Base-by-base conservation (phyloP, 768 basidiomycete genomes). In the Xerocomellus chrysenteron region DNA sequence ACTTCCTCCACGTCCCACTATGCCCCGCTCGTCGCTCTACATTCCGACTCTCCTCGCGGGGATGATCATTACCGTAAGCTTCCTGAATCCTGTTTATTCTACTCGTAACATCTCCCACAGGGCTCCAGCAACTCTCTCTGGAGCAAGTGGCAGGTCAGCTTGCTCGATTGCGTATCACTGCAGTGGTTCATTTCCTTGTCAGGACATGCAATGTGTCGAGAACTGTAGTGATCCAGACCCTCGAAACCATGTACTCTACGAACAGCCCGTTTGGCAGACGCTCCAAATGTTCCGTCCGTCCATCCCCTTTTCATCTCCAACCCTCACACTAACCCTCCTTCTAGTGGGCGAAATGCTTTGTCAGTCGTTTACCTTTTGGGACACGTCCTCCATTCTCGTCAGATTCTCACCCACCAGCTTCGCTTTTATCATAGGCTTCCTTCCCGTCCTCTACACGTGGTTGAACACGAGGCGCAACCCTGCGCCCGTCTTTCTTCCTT, bases 141-240 rank as follows among this genome's bases (percentile, higher is more conserved):
- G 85, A 81, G 79, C 72, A 92, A 92, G 72, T 93, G 83, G 82
- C 91, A 92, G 87, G 88, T 75, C 58, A 65, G 78, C 66, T 41
- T 26, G 41, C 11, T 30, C 28, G 2, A 16, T 19, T 11, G 12
- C 9, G 16, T 24, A 9, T 26, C 17, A 32, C 19, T 16, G 14
- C 49, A 43, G 5, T 9, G 7, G 43, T 39, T 49, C 51, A 64
- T 57, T 56, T 30, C 41, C 19, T 36, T 47, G 49, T 13, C 58
- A 90, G 87, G 96, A 98, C 71, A 96, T 97, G 92, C 93, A 97
- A 85, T 98, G 96, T 68, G 95, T 98, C 43, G 93, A 93, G 80
- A 90, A 95, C 72, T 98, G 96, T 71, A 70, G 71, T 46, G 80
- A 86, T 60, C 81, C 82, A 37, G 76, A 91, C 71, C 81, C 86